These are phyloP conservation scores for Rhododendron mucronatum DNA, from an alignment of 148 eudicot genomes.

Conservation along the genomic window DNA sequence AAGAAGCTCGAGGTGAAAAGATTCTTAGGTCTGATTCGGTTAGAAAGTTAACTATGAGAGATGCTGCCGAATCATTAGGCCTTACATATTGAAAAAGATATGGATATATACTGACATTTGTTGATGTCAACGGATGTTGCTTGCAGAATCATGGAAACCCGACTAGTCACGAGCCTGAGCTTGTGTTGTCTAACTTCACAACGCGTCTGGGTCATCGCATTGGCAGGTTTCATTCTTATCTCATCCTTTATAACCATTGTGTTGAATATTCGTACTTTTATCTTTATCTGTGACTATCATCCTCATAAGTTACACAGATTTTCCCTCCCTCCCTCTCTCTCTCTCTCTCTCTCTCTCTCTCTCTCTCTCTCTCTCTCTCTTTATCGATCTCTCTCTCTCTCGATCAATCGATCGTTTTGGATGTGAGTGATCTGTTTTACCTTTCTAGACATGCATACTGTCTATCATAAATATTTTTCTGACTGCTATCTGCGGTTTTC, in stretches of 20 bases:
- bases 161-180: slow-evolving; percentile 86
- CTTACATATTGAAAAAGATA: not conserved
- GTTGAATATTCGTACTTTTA: not conserved
- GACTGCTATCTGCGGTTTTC: not conserved
- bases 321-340: not conserved
- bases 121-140: slow-evolving; percentile 6
- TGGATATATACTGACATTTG: not conserved
- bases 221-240: slow-evolving; percentile 46
- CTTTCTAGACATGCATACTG: not conserved
- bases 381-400: not conserved
- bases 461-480: not conserved
- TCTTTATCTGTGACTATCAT: not conserved
- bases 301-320: not conserved
- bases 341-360: not conserved
- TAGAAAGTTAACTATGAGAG: not conserved
- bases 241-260: not conserved
- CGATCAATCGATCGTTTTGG: not conserved
- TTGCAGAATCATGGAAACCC: slow-evolving; percentile 97
- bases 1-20: not conserved
- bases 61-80: not conserved
- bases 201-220: slow-evolving; percentile 63
- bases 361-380: not conserved
- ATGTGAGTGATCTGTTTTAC: not conserved
- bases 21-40: not conserved
- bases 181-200: slow-evolving; percentile 76